Percentiles rank a stretch among this genome's conserved stretches.
Conservation (phyloP, 768 basidiomycete genomes). For the Suillus decipiens region DNA sequence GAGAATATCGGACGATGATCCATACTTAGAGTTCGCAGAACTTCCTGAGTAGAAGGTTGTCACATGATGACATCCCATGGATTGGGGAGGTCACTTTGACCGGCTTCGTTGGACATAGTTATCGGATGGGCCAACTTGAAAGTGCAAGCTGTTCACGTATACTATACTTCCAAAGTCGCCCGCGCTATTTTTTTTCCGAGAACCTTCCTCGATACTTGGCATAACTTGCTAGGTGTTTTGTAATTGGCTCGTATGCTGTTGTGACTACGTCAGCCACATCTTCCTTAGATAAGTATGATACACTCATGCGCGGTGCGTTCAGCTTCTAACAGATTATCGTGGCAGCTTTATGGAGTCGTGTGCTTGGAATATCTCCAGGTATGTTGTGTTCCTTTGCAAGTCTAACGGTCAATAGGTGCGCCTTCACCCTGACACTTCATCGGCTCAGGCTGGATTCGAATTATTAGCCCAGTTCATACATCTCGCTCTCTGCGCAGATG, state of each 20-base stretch:
- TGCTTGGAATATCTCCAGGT: conserved; percentile 81
- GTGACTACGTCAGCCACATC: conserved; percentile 31
- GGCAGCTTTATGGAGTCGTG: conserved; percentile 74
- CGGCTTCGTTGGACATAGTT: conserved; percentile 66
- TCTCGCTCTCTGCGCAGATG: conserved; percentile 55
- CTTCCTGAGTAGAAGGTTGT: conserved; percentile 60
- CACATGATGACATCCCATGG: conserved; percentile 32
- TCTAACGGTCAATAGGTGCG: conserved; percentile 44
- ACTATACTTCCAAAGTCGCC: no score
- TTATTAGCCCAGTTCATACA: conserved; percentile 48
- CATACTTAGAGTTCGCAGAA: conserved; percentile 73
- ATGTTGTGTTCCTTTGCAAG: conserved; percentile 18
- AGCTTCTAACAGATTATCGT: conserved; percentile 87
- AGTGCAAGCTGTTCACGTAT: conserved; percentile 38
- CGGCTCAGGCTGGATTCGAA: conserved; percentile 45
- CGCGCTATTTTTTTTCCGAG: conserved; percentile 32
- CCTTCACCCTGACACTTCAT: conserved; percentile 64
- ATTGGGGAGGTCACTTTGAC: conserved; percentile 48
- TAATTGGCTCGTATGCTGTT: conserved; percentile 64
- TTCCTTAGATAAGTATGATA: conserved; percentile 33
- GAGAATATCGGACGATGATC: conserved; percentile 43
- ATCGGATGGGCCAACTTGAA: conserved; percentile 41
- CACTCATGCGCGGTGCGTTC: conserved; percentile 71
- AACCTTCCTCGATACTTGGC: conserved; percentile 69
- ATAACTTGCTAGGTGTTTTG: conserved; percentile 70